Evolutionary conservation across 352 stramenopile species (phyloP), one percentile per base, ranked within the genome.

Genomic region (Globisporangium uncinulatum): DNA sequence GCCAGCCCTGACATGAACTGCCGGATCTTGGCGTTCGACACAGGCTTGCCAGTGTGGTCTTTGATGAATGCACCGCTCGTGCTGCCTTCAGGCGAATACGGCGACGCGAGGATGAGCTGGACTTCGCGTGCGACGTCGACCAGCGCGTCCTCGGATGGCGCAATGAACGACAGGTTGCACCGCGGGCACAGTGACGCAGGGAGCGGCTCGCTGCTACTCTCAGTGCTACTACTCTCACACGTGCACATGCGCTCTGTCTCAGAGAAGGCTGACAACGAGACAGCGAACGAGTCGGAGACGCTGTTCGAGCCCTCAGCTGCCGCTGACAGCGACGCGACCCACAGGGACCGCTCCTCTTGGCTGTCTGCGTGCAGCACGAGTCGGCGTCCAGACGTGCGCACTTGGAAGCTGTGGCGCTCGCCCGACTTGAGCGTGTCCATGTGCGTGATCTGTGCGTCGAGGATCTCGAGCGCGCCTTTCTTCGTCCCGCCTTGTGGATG

Each of bases 351-450:
- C 50, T 95, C 85, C 69, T 95, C 85, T 71, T 95, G 78, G 46
- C 74, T 92, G 61, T 95, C 85, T 15, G 85, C 85, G 59, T 92
- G 79, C n/a, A 93, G 62, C 47, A 86, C 77, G 6, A 95, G 60
- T 17, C 80, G 81, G 24, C 85, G 79, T 50, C 57, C 69, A 2
- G 66, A 54, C 0, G 79, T 87, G 44, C 69, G 78, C 44, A 93
- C 86, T 43, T 83, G 63, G 48, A 95, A 95, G 58, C 83, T 93
- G 61, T 91, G 80, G 39, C 70, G 72, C 66, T 95, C 82, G 34
- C 83, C 83, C 1, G 79, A 92, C 65, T 91, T 93, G 37, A 92
- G 72, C 21, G 75, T 90, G 55, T 95, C 85, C 57, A 92, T 61
- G 15, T 70, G 64, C 0, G 80, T 83, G 43, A 92, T 76, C 6